A percentile compares a stretch with the other conserved stretches of the same genome.
These are phyloP conservation scores for Tetrahymena thermophila DNA, from an alignment of 73 alveolate genomes.

Conservation along the genomic window DNA sequence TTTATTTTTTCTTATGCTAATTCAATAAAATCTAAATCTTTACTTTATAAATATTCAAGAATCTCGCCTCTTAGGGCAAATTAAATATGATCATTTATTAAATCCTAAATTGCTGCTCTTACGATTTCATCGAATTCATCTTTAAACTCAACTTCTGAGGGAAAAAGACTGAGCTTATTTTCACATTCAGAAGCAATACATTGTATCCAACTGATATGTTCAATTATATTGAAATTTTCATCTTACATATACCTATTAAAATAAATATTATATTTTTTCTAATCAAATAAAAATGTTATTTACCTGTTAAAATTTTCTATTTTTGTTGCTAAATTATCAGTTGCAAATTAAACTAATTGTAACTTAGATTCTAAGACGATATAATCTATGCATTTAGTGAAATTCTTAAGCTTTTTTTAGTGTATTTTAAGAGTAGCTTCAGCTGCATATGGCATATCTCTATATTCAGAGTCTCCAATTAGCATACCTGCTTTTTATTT, in stretches of 20 bases:
- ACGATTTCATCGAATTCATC: not conserved
- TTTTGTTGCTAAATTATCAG: conserved; percentile 13
- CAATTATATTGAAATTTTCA: not conserved
- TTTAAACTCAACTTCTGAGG: not conserved
- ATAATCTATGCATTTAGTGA: conserved; percentile 85
- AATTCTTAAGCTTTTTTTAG: conserved; percentile 83
- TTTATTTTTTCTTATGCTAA: not conserved
- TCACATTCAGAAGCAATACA: not conserved
- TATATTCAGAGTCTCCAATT: conserved; percentile 75
- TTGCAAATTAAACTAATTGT: conserved; percentile 6
- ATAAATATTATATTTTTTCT: not conserved
- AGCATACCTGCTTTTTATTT: conserved; percentile 60
- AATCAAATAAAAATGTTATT: not conserved
- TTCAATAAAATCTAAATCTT: not conserved
- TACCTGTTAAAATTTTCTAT: conserved; percentile 8
- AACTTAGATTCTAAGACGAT: conserved; percentile 85
- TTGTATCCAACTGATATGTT: not conserved
- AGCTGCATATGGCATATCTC: conserved; percentile 90
- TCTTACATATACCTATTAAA: not conserved
- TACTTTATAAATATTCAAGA: not conserved
- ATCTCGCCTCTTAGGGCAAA: not conserved
- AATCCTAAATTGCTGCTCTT: not conserved
- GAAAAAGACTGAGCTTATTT: not conserved
- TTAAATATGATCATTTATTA: not conserved
- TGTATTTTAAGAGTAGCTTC: conserved; percentile 96